phyloP scores from a whole-genome alignment of 495 filamentous ascomycete genomes.

The Corynascus novoguineensis region DNA sequence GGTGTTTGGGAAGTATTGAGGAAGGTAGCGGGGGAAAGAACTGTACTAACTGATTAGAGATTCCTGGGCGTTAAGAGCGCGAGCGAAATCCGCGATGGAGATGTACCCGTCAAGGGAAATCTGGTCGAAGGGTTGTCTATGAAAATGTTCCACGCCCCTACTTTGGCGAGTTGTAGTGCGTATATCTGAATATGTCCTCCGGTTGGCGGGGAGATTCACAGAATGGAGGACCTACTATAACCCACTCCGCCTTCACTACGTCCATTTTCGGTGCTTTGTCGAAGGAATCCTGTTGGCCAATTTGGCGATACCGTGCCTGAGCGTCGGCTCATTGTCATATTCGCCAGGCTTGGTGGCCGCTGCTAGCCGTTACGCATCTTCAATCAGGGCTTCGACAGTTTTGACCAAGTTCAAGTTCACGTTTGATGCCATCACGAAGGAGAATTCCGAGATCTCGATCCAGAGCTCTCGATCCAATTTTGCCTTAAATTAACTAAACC shows the following conservation, averaged over 20 bases:
- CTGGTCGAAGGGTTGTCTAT: conserved; percentile 29
- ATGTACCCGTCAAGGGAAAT: conserved; percentile 28
- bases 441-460: neutral
- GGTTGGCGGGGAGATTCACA: neutral
- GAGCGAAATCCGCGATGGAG: conserved; percentile 24
- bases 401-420: conserved; percentile 20
- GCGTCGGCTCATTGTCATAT: neutral
- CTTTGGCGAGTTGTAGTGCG: conserved; percentile 17
- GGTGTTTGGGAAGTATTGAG: neutral
- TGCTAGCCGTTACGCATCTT: conserved; percentile 19
- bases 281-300: conserved; percentile 21
- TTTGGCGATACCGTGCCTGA: conserved; percentile 17
- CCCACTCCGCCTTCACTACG: conserved; percentile 24
- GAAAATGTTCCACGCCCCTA: conserved; percentile 26
- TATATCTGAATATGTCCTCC: too few relatives aligned
- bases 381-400: conserved; percentile 24
- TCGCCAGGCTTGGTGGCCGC: neutral
- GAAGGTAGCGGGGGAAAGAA: neutral
- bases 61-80: conserved; percentile 23
- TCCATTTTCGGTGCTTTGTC: conserved; percentile 20
- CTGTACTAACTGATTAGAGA: conserved; percentile 24
- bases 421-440: neutral
- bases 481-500: too few relatives aligned
- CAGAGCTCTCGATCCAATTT: neutral
- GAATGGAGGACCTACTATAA: conserved; percentile 14